A percentile compares a stretch with the other conserved stretches of the same genome.
Evolutionary conservation across 371 early-diverging fungal species (phyloP).

Genomic region (Nosema muscidifuracis): DNA sequence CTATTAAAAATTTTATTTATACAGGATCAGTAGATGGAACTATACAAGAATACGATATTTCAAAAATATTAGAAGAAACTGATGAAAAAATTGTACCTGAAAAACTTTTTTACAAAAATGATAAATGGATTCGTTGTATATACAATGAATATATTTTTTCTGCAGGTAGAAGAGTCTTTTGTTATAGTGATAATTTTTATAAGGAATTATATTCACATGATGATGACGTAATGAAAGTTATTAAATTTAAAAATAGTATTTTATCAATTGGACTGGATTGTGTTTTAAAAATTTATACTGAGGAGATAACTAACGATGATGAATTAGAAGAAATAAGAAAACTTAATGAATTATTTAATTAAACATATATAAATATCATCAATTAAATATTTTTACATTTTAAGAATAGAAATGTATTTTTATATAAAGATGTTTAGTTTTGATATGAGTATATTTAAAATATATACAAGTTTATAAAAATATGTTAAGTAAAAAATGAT

Average conservation of each 20-base stretch:
- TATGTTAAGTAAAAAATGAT: too few relatives aligned
- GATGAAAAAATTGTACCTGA: not conserved
- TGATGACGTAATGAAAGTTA: constrained; percentile 29
- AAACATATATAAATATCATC: too few relatives aligned
- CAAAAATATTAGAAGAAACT: not conserved
- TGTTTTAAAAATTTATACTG: constrained; percentile 4
- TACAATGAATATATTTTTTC: constrained; percentile 26
- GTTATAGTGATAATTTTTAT: constrained; percentile 15
- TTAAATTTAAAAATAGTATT: constrained; percentile 17
- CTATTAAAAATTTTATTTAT: not conserved
- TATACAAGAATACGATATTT: constrained; percentile 8
- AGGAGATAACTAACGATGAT: not conserved
- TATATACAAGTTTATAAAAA: too few relatives aligned
- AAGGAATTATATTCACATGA: constrained; percentile 29
- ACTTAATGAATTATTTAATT: not conserved
- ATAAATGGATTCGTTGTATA: constrained; percentile 36
- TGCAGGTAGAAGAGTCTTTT: too few relatives aligned
- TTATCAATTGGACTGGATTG: constrained; percentile 45
- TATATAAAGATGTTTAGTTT: too few relatives aligned
- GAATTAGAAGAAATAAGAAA: not conserved
- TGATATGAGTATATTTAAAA: too few relatives aligned
- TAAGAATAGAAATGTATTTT: too few relatives aligned
- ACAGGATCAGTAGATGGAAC: constrained; percentile 42
- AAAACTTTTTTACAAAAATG: not conserved
- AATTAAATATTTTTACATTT: too few relatives aligned